Conservation (phyloP, 164 flowering plant species). For the Berberis thunbergii region DNA sequence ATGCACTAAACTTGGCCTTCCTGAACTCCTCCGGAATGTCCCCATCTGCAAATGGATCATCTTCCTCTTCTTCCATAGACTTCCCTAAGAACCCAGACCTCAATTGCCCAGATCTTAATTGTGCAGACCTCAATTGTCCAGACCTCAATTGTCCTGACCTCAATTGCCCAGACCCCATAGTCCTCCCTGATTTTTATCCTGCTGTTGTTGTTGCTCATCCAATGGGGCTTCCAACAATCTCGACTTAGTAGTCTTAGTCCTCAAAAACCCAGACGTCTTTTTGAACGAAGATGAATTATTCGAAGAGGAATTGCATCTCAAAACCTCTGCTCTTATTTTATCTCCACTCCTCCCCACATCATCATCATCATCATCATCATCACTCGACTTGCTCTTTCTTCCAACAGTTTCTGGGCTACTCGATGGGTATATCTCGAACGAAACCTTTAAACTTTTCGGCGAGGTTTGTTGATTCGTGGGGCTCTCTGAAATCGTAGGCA, state of each 20-base stretch:
- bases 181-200: constrained; percentile 1
- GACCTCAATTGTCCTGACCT: not conserved
- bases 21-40: constrained; percentile 42
- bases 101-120: not conserved
- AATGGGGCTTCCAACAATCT: constrained; percentile 39
- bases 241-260: constrained; percentile 41
- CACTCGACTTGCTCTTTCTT: not conserved
- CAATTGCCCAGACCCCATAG: not conserved
- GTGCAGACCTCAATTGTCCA: no score
- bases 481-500: not conserved
- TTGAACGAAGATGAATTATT: constrained; percentile 18
- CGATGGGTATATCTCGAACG: not conserved
- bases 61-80: constrained; percentile 28
- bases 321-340: constrained; percentile 2
- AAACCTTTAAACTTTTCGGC: not conserved
- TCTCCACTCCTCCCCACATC: not conserved
- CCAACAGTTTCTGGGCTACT: not conserved
- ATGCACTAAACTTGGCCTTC: constrained; percentile 16
- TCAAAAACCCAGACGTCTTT: constrained; percentile 18
- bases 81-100: constrained; percentile 18
- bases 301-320: constrained; percentile 15
- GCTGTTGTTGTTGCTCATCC: constrained; percentile 2
- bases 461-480: not conserved
- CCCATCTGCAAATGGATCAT: constrained; percentile 38
- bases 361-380: not conserved